A percentile compares a stretch with the other conserved stretches of the same genome.
phyloP scores from a whole-genome alignment of 1,284 basidiomycete species.

The Sporisorium sorghi region DNA sequence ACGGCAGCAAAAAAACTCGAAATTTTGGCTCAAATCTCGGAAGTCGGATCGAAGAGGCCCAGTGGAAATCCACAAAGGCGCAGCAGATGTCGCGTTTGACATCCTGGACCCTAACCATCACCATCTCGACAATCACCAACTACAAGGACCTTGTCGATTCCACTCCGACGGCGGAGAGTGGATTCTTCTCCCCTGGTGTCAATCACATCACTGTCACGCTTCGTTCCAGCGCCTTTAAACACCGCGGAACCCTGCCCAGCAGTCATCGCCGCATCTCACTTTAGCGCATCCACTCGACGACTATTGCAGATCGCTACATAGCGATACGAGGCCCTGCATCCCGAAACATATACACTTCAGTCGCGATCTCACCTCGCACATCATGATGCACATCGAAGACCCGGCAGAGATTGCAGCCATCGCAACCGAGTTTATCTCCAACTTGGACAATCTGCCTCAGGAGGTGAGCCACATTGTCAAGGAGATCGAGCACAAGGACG shows the following conservation, averaged over 20 bases:
- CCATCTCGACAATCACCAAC: slow-evolving; percentile 5
- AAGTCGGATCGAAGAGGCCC: slow-evolving; percentile 13
- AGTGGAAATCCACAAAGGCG: neutral
- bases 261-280: neutral
- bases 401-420: slow-evolving; percentile 67
- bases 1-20: slow-evolving; percentile 7
- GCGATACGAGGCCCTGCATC: no score
- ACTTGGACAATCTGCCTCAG: slow-evolving; percentile 65
- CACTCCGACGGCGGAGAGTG: neutral
- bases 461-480: slow-evolving; percentile 66
- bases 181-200: neutral
- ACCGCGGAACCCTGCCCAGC: neutral
- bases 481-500: slow-evolving; percentile 68
- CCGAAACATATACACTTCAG: no score
- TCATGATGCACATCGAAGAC: slow-evolving; percentile 60
- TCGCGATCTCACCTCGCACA: neutral
- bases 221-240: neutral
- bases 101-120: slow-evolving; percentile 38
- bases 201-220: neutral
- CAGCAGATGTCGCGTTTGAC: slow-evolving; percentile 28
- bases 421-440: slow-evolving; percentile 63
- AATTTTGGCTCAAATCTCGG: slow-evolving; percentile 33
- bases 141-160: neutral
- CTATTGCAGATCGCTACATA: neutral
- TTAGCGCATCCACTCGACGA: neutral